A percentile compares a stretch with the other conserved stretches of the same genome.
Conservation (phyloP, 306 rosid species). For the Gleditsia sinensis region DNA sequence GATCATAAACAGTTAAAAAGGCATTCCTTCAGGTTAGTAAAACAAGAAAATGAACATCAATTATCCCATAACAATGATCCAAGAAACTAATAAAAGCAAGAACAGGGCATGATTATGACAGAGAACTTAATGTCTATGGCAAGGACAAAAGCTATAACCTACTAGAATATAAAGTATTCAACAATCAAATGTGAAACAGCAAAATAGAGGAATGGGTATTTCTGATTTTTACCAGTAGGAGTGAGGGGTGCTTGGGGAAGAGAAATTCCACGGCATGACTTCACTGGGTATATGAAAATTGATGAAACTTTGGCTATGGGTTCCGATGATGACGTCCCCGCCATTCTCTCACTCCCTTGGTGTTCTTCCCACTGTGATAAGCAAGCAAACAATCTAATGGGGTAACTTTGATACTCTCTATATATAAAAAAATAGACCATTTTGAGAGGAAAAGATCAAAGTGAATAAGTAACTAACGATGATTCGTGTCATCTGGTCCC, state of each 20-base stretch:
- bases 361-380: background rate
- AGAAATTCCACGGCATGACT: conserved; percentile 91
- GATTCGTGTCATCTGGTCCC: too few relatives aligned
- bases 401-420: too few relatives aligned
- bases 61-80: background rate
- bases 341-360: background rate
- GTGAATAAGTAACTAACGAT: background rate
- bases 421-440: background rate
- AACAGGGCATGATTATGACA: background rate
- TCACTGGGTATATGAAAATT: conserved; percentile 72
- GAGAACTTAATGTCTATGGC: background rate
- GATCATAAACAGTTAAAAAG: conserved; percentile 44
- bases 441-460: background rate
- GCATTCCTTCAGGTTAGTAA: background rate
- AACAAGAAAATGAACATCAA: background rate
- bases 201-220: background rate
- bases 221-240: conserved; percentile 54
- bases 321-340: background rate
- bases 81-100: background rate
- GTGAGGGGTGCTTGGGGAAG: conserved; percentile 69
- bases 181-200: background rate
- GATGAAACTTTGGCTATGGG: conserved; percentile 47
- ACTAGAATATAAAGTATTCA: background rate
- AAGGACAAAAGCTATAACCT: background rate
- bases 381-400: background rate